Evolutionary conservation across 2,329 filamentous ascomycete species (phyloP), one percentile per base, ranked within the genome.

Genomic region (Xylaria hypoxylon): DNA sequence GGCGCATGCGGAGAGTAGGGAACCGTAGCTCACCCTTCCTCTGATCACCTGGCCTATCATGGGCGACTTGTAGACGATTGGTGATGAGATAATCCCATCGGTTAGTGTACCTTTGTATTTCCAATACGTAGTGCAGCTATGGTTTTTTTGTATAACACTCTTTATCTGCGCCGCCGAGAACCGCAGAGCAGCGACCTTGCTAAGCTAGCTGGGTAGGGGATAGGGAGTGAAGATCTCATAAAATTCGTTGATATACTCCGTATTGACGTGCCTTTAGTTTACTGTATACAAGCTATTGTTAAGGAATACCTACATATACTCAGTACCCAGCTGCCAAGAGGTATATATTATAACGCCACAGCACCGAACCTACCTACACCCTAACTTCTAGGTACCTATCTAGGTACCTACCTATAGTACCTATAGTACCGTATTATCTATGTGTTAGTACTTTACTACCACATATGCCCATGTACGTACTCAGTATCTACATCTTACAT

Each of bases 21-120:
- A 64, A 59, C 56, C 33, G 65, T 42, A 68, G 57, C 60, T 65
- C 59, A 60, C 59, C 28, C 57, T 64, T 11, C 47, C 44, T 65
- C 48, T 59, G 60, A 65, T 47, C 59, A 59, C 55, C 53, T 50
- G 69, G 53, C 64, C 53, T 64, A 71, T 64, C 59, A 64, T 68
- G 48, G 45, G 62, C 26, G 59, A n/a, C 47, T 55, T 24, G 31
- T 26, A 17, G 22, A 15, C 2, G 58, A 28, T 33, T 22, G 28
- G 28, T 19, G 31, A 51, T 52, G 65, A 68, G 62, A 50, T 53
- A 42, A 55, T 64, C 59, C 56, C 44, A 33, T 51, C 17, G 50
- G 47, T 64, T 63, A 55, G 59, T 64, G 67, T 58, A 33, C n/a
- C n/a, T n/a, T n/a, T n/a, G n/a, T n/a, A n/a, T n/a, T 35, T 26